Evolutionary conservation across 345 rosid genomes (phyloP).

Genomic region (Acer negundo): DNA sequence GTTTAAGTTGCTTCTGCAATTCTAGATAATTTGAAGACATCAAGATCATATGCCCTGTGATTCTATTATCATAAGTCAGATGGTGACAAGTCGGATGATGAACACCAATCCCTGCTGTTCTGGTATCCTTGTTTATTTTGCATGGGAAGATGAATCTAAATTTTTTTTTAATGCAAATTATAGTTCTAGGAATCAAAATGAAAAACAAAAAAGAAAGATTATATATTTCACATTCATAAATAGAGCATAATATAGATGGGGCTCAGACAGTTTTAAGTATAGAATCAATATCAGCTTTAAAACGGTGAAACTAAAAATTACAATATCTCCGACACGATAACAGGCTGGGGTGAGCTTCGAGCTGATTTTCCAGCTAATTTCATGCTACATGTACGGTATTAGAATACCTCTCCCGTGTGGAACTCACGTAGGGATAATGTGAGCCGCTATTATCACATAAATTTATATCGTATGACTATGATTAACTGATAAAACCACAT

Average conservation of each 20-base stretch:
- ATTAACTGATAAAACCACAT: conserved; percentile 2
- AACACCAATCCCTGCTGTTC: neutral
- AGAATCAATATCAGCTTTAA: conserved; percentile 1
- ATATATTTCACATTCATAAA: neutral
- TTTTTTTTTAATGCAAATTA: neutral
- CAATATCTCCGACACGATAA: conserved; percentile 23
- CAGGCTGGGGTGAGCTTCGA: conserved; percentile 16
- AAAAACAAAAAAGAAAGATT: neutral
- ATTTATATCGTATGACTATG: conserved; percentile 13
- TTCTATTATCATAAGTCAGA: neutral
- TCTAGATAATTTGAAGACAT: neutral
- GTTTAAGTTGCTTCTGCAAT: conserved; percentile 2
- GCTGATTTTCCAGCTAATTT: conserved; percentile 17
- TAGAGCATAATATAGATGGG: neutral
- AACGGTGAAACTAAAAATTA: conserved; percentile 8
- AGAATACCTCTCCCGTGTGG: neutral
- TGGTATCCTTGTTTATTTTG: neutral
- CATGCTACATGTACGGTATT: conserved; percentile 11
- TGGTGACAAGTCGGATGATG: neutral
- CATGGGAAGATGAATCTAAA: neutral
- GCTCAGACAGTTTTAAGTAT: neutral
- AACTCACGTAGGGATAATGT: conserved; percentile 9
- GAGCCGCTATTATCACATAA: conserved; percentile 5
- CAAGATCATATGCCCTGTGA: neutral
- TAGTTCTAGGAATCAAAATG: neutral